A percentile compares a stretch with the other conserved stretches of the same genome.
These are phyloP conservation scores for Debaryomyces singareniensis DNA, from an alignment of 1,139 yeast species.

Conservation along the genomic window DNA sequence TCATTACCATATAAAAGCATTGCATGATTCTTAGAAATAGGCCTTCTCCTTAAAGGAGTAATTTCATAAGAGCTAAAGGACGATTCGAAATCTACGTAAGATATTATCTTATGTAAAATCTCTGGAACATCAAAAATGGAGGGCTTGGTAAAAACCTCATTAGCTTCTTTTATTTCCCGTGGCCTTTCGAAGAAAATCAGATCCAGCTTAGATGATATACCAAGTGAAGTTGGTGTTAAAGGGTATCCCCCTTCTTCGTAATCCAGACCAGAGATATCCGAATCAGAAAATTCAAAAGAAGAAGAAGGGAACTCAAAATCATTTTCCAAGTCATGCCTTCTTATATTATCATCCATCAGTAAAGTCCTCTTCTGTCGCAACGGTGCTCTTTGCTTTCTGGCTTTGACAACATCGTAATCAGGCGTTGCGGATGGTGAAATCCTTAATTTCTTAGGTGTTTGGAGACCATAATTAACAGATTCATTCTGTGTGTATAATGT, in stretches of 20 bases:
- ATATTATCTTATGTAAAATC: conserved; percentile 55
- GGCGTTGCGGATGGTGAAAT: too few relatives aligned
- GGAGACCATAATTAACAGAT: too few relatives aligned
- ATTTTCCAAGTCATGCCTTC: conserved; percentile 1
- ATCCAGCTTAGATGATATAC: background rate
- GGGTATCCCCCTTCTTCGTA: conserved; percentile 3
- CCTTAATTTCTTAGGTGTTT: too few relatives aligned
- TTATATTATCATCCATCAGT: background rate
- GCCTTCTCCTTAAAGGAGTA: conserved; percentile 57
- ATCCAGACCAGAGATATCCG: background rate
- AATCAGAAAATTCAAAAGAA: background rate
- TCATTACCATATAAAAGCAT: conserved; percentile 44
- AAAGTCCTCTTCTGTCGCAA: too few relatives aligned
- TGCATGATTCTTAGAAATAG: conserved; percentile 58
- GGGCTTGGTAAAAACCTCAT: conserved; percentile 15
- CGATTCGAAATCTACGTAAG: conserved; percentile 46
- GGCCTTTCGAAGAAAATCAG: too few relatives aligned
- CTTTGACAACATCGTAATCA: too few relatives aligned
- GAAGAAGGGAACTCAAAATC: background rate
- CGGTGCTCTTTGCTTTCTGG: too few relatives aligned
- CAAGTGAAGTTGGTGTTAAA: background rate
- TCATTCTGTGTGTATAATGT: too few relatives aligned
- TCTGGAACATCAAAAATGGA: conserved; percentile 72
- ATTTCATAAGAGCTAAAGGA: conserved; percentile 53
- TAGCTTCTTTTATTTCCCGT: too few relatives aligned